Base-by-base conservation (phyloP, 305 asterid species). In the Fraxinus xanthoxyloides region DNA sequence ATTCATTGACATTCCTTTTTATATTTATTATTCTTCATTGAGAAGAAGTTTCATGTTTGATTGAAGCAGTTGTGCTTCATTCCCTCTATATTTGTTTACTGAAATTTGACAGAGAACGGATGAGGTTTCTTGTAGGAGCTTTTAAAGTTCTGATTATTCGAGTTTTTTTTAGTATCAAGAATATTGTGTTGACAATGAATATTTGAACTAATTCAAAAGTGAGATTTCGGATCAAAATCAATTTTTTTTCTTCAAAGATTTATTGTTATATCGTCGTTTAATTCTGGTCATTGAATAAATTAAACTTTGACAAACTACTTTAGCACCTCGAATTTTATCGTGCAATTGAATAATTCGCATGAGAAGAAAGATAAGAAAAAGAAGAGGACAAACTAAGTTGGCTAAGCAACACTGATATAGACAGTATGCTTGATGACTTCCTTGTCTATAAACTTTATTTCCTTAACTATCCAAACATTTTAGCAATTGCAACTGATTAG, bases 241-340 rank as follows among this genome's bases (percentile, higher is more conserved):
- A 46, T 13, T 46, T 12, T 13, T 13, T 15, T 15, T n/a, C 59
- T 15, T 4, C 59, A 1, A 4, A 48, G 21, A 48, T 15, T 15
- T 48, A 48, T 15, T 48, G 17, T 40, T 10, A 10, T 40, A 40
- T 40, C 17, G 3, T 40, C 0, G 15, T 10, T 40, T 40, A 10
- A 40, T 10, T 40, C 17, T 40, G 17, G 51, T 10, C 51, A 40
- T 10, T 40, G 17, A 10, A 40, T 40, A 1, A 40, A 10, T 40
- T 0, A 40, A 40, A 40, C 4, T 40, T 40, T 40, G 4, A 40
- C 17, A 1, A 40, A 10, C 15, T 26, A 90, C 93, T 4, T 82
- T 81, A 40, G 91, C 91, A 5, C n/a, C n/a, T 5, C 1, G 5
- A 32, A 34, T 0, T 34, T 34, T 34, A 5, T 34, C 36, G 1